Conservation (phyloP, 2,329 filamentous ascomycete genomes). For the Xylariaceae sp. region DNA sequence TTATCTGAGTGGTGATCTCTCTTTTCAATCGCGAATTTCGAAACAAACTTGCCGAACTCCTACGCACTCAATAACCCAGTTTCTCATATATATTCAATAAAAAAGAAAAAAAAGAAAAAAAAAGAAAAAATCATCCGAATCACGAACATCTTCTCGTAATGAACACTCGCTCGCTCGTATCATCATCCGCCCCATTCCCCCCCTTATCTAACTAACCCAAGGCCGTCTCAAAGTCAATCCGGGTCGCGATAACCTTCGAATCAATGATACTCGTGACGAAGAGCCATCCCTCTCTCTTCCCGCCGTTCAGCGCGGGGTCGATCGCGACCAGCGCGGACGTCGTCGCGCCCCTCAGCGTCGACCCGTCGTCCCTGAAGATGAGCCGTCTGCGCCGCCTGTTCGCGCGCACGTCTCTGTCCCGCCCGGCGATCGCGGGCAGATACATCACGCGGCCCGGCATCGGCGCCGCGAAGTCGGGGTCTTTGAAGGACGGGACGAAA, state of each 20-base stretch:
- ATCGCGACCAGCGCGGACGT: slow-evolving; percentile 48
- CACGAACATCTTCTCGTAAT: too few species aligned
- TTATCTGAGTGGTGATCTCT: too few species aligned
- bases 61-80: too few species aligned
- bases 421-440: slow-evolving; percentile 15
- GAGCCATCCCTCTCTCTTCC: slow-evolving; percentile 48
- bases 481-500: slow-evolving; percentile 29
- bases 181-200: too few species aligned
- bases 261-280: slow-evolving; percentile 53
- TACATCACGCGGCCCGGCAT: slow-evolving; percentile 43
- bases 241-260: slow-evolving; percentile 43
- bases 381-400: slow-evolving; percentile 34
- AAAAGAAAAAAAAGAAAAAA: too few species aligned
- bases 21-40: too few species aligned
- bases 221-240: slow-evolving; percentile 41
- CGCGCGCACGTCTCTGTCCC: slow-evolving; percentile 29
- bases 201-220: slow-evolving; percentile 3
- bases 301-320: slow-evolving; percentile 39
- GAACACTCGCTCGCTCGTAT: too few species aligned
- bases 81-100: too few species aligned
- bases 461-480: slow-evolving; percentile 36
- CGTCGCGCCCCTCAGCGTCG: slow-evolving; percentile 43
- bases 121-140: too few species aligned
- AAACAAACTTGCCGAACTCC: too few species aligned
- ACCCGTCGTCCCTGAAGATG: slow-evolving; percentile 54